These are phyloP conservation scores for Syzygium jambos DNA, from an alignment of 345 rosid species.

Conservation along the genomic window DNA sequence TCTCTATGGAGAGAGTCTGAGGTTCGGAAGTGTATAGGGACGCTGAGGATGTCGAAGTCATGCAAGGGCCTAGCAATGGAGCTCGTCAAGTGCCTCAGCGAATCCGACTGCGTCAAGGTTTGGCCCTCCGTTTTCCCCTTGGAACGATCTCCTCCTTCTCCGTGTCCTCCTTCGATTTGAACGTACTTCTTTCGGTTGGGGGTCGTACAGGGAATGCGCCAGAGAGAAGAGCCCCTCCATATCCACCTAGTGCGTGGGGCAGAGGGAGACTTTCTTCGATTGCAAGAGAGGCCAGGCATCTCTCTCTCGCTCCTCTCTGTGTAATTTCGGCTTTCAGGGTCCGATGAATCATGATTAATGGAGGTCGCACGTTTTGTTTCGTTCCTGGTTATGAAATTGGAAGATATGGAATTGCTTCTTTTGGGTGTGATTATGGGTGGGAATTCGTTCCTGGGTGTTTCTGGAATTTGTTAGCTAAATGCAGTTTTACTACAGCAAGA, in stretches of 20 bases:
- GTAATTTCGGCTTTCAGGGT: background rate
- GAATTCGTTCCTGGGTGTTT: background rate
- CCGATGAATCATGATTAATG: background rate
- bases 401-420: background rate
- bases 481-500: background rate
- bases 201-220: slow-evolving; percentile 63
- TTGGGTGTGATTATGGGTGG: background rate
- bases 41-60: slow-evolving; percentile 66
- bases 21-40: background rate
- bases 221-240: slow-evolving; percentile 81
- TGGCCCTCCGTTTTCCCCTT: background rate
- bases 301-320: slow-evolving; percentile 3
- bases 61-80: slow-evolving; percentile 95
- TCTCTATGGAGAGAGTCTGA: background rate
- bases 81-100: slow-evolving; percentile 89
- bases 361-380: background rate
- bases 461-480: background rate
- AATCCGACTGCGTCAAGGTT: slow-evolving; percentile 81
- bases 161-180: no score
- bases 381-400: background rate
- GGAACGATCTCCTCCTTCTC: background rate
- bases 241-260: slow-evolving; percentile 85
- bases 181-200: no score
- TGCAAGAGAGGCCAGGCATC: slow-evolving; percentile 96
- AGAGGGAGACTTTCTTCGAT: slow-evolving; percentile 91